Percentiles rank a stretch among this genome's conserved stretches.
Evolutionary conservation across 2,329 filamentous ascomycete species (phyloP).

Genomic region (Phialophora verrucosa): DNA sequence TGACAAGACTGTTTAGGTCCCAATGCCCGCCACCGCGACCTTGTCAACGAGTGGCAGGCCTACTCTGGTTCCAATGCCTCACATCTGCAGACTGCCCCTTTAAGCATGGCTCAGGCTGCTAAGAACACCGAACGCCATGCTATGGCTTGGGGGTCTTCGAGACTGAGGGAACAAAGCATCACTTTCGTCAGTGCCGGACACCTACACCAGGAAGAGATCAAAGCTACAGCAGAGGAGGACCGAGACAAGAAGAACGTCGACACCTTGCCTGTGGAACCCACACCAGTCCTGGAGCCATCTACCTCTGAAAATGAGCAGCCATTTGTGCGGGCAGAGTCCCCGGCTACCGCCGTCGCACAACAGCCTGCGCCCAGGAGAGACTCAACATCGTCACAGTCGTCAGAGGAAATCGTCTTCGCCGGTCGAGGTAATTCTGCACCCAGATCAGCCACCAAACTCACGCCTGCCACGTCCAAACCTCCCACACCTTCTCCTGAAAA

Average conservation of each 20-base stretch:
- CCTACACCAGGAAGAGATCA: slow-evolving; percentile 46
- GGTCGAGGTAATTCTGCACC: slow-evolving; percentile 28
- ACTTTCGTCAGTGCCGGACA: slow-evolving; percentile 66
- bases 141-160: slow-evolving; percentile 54
- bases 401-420: slow-evolving; percentile 37
- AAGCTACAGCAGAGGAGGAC: slow-evolving; percentile 7
- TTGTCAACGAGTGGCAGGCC: slow-evolving; percentile 29
- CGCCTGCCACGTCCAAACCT: slow-evolving; percentile 2
- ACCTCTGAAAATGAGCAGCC: background rate
- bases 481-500: slow-evolving; percentile 1
- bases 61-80: slow-evolving; percentile 39
- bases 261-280: slow-evolving; percentile 1
- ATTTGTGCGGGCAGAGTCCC: background rate
- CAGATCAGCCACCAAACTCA: background rate
- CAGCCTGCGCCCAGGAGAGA: slow-evolving; percentile 17
- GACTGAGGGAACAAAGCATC: slow-evolving; percentile 62
- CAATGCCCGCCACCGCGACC: slow-evolving; percentile 19
- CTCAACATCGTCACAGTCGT: slow-evolving; percentile 33
- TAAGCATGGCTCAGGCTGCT: slow-evolving; percentile 64
- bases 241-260: slow-evolving; percentile 2
- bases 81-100: slow-evolving; percentile 29
- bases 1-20: slow-evolving; percentile 27
- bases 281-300: background rate
- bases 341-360: background rate
- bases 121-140: slow-evolving; percentile 61